Conservation (phyloP, 2,329 filamentous ascomycete genomes). For the Fusarium euwallaceae region DNA sequence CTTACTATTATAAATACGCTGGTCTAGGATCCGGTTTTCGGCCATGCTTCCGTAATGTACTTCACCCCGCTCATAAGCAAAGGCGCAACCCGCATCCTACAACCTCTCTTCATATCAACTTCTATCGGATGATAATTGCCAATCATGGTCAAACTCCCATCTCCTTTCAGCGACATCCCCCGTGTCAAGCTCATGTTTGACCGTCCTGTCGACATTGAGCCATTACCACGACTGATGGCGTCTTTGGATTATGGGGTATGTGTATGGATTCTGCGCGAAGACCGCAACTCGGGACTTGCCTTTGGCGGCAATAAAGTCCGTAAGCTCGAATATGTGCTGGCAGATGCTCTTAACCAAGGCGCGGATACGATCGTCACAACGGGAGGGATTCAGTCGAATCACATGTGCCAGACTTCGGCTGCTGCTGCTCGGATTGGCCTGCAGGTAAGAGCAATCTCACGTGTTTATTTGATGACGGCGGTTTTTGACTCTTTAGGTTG, state of each 20-base stretch:
- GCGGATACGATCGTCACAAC: slow-evolving; percentile 33
- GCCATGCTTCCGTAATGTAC: not conserved
- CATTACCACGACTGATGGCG: slow-evolving; percentile 15
- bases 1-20: not conserved
- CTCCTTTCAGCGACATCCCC: slow-evolving; percentile 21
- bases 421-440: slow-evolving; percentile 31
- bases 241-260: not conserved
- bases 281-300: slow-evolving; percentile 34
- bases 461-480: fast-evolving
- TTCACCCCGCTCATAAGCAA: not conserved
- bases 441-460: not conserved
- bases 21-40: not conserved
- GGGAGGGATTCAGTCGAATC: slow-evolving; percentile 30
- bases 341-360: slow-evolving; percentile 24
- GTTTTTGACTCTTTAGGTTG: slow-evolving; percentile 7
- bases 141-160: slow-evolving; percentile 16
- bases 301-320: slow-evolving; percentile 34
- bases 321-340: slow-evolving; percentile 32
- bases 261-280: slow-evolving; percentile 30
- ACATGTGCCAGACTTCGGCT: slow-evolving; percentile 36
- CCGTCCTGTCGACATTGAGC: slow-evolving; percentile 27
- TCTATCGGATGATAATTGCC: not conserved
- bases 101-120: not conserved
- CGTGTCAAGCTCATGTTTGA: slow-evolving; percentile 27
- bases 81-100: no score